A percentile compares a stretch with the other conserved stretches of the same genome.
These are phyloP conservation scores for Crithidia brevicula DNA, from an alignment of 208 protist genomes.

Conservation along the genomic window DNA sequence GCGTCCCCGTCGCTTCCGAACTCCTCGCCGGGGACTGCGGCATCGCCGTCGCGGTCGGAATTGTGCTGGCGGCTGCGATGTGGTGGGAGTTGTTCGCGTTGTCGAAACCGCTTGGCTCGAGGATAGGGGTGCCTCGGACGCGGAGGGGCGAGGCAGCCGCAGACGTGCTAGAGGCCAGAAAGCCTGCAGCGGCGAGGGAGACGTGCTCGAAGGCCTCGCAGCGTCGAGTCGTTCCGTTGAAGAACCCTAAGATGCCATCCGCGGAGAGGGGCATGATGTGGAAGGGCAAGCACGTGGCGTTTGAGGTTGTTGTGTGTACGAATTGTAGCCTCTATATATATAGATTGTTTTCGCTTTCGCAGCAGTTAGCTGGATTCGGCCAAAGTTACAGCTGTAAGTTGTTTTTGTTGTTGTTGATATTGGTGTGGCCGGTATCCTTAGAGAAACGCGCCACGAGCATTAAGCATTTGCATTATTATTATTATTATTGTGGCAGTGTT, in stretches of 20 bases:
- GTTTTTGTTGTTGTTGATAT: too few species aligned
- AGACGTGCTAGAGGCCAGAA: neutral
- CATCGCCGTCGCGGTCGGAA: constrained; percentile 7
- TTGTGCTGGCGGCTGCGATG: neutral
- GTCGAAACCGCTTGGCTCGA: neutral
- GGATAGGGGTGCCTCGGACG: constrained; percentile 1
- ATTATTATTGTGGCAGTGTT: too few species aligned
- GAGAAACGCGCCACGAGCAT: too few species aligned
- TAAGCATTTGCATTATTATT: too few species aligned
- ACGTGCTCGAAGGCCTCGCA: constrained; percentile 31
- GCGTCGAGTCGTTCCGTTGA: constrained; percentile 2
- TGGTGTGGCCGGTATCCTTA: too few species aligned
- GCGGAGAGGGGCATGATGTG: constrained; percentile 23
- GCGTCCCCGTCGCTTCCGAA: neutral
- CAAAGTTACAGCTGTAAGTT: too few species aligned
- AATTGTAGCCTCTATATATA: too few species aligned
- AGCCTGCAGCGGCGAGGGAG: constrained; percentile 8
- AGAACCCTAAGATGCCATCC: constrained; percentile 12
- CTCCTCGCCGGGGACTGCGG: neutral
- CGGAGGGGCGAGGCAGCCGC: neutral
- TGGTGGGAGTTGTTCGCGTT: neutral
- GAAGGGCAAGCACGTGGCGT: neutral
- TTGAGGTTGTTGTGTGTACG: too few species aligned
- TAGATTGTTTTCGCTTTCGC: too few species aligned
- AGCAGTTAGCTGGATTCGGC: too few species aligned